Percentiles rank a stretch among this genome's conserved stretches.
These are phyloP conservation scores for Straminergon stramineum DNA, from an alignment of 225 moss, liverwort and hornwort genomes.

Conservation along the genomic window DNA sequence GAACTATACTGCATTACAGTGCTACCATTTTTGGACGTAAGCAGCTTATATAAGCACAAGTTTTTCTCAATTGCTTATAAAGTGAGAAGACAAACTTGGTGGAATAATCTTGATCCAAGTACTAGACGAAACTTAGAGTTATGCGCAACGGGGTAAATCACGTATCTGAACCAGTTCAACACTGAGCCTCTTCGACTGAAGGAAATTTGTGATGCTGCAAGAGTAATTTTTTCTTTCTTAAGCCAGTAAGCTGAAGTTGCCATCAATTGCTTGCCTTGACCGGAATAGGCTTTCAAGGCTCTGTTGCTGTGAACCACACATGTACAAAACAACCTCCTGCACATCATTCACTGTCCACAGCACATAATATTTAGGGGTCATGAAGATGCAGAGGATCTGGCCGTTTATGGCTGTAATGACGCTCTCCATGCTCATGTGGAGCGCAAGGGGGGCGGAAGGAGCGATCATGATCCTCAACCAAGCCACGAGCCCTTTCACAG, in stretches of 20 bases:
- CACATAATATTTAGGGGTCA: neutral
- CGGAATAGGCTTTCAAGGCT: neutral
- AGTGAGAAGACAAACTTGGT: neutral
- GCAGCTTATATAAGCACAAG: neutral
- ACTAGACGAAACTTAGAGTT: neutral
- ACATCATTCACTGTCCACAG: too few species aligned
- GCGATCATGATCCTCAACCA: neutral
- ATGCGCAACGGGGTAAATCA: neutral
- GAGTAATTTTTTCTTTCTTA: neutral
- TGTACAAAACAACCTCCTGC: too few species aligned
- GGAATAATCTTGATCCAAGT: neutral
- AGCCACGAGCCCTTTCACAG: neutral
- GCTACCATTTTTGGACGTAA: neutral
- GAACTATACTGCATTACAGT: neutral
- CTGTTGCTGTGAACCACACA: neutral
- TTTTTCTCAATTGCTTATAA: neutral
- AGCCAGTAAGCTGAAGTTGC: neutral
- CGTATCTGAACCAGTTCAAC: neutral
- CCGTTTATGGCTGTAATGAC: neutral
- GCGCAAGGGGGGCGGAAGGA: neutral
- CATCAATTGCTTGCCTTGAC: neutral
- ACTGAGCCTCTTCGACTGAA: neutral
- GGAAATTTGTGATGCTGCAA: neutral
- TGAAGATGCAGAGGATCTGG: neutral
- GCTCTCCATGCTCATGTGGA: neutral